Base-by-base conservation (phyloP, 148 eudicot genomes). In the Oxyria digyna region DNA sequence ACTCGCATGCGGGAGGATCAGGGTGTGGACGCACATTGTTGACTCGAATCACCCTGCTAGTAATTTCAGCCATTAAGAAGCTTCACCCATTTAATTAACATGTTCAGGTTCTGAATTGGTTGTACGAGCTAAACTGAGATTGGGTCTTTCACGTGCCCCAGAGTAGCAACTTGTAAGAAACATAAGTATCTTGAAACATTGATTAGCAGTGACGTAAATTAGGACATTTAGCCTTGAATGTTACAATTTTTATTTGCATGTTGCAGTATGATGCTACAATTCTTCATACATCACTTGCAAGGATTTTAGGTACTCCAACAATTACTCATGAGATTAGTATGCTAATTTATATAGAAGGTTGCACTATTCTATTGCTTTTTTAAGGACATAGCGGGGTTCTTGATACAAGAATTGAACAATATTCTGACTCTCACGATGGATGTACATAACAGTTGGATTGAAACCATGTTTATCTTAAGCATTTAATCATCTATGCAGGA, bases 251-350 rank as follows among this genome's bases (percentile, higher is more conserved):
- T 17, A 26, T 18, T 67, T 48, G 62, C 49, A 59, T 84, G 76
- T 41, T 81, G 81, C 89, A 94, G 99, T 94, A 94, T 79, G 87
- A 91, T 81, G 80, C 81, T 75, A 87, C 85, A 24, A 94, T 94
- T 69, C 92, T 94, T 75, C 99, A 94, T 76, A 94, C 99, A 35
- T 85, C 99, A 69, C 80, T 94, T 73, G 99, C 97, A 42, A 85
- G 99, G 86, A 86, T 94, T 77, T 79, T 94, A 73, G 99, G 91
- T 72, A 84, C 78, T 55, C 97, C 99, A 55, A 77, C 49, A 32
- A 62, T 65, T 78, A 77, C 73, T 38, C 70, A 71, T 32, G 74
- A 57, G 91, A 95, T 91, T 73, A 72, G 77, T 74, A 50, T n/a
- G 38, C 42, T 23, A 27, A 14, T 10, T 63, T 4, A 15, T 20